Conservation (phyloP, 106 monocot species). For the Platanthera guangdongensis region DNA sequence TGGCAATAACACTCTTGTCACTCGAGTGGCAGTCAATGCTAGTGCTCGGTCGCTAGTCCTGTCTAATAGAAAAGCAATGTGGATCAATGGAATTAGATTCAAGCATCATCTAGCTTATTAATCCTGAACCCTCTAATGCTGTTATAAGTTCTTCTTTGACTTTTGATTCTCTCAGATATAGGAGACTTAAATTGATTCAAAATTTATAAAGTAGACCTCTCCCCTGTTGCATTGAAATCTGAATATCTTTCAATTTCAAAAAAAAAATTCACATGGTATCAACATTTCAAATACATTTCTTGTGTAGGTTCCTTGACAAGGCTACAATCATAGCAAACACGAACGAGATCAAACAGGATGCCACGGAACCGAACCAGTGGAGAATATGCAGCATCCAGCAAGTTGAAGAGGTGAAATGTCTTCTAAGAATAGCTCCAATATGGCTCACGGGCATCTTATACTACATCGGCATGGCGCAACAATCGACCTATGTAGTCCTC, state of each 20-base stretch:
- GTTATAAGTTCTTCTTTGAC: too few relatives aligned
- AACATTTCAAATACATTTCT: not conserved
- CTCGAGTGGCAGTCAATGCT: too few relatives aligned
- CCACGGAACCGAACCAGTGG: conserved; percentile 24
- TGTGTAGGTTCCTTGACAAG: conserved; percentile 13
- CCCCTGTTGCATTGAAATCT: not conserved
- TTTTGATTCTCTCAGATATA: too few relatives aligned
- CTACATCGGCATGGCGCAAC: conserved; percentile 36
- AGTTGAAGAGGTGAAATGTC: conserved; percentile 49
- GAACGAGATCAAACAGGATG: conserved; percentile 21
- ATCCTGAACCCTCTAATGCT: too few relatives aligned
- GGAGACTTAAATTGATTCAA: not conserved
- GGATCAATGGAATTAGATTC: too few relatives aligned
- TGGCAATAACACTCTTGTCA: too few relatives aligned
- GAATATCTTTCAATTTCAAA: not conserved
- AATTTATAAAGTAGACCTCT: not conserved
- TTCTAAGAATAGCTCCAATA: conserved; percentile 34
- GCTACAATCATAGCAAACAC: conserved; percentile 10
- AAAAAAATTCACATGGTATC: too few relatives aligned
- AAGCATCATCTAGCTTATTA: too few relatives aligned
- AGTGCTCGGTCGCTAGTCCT: too few relatives aligned
- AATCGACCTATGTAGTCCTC: conserved; percentile 33
- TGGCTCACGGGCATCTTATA: conserved; percentile 46
- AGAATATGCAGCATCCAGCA: conserved; percentile 49
- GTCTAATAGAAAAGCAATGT: too few relatives aligned